Evolutionary conservation across 2,329 filamentous ascomycete species (phyloP).

Genomic region (Colletotrichum sp.): DNA sequence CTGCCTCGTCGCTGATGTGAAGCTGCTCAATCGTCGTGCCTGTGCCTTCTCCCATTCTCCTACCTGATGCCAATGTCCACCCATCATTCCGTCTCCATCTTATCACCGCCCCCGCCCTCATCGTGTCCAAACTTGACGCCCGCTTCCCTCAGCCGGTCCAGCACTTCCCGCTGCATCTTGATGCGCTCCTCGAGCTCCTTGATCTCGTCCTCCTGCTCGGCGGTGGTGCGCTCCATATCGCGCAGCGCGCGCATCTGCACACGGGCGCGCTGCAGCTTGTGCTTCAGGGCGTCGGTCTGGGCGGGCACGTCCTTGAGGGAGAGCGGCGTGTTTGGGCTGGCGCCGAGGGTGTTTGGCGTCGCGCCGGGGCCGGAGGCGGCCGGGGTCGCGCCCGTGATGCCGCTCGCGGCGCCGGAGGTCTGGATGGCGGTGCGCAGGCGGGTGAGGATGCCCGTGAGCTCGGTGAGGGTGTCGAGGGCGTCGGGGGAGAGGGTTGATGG

Average conservation of each 20-base stretch:
- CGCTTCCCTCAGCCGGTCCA: slow-evolving; percentile 59
- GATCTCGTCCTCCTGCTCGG: slow-evolving; percentile 77
- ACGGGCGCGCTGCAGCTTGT: slow-evolving; percentile 82
- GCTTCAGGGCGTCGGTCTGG: slow-evolving; percentile 79
- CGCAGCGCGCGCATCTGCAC: slow-evolving; percentile 68
- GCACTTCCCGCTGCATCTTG: slow-evolving; percentile 62
- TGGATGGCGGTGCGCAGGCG: slow-evolving; percentile 66
- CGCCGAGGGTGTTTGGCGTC: slow-evolving; percentile 33
- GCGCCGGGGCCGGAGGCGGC: slow-evolving; percentile 30
- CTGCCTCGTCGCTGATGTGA: background rate
- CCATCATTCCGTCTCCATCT: slow-evolving; percentile 42
- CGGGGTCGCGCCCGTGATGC: slow-evolving; percentile 43
- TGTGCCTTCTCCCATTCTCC: background rate
- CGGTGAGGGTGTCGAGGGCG: slow-evolving; percentile 83
- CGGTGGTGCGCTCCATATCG: slow-evolving; percentile 70
- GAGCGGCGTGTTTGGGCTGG: slow-evolving; percentile 37
- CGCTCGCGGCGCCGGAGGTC: slow-evolving; percentile 39
- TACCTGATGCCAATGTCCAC: background rate
- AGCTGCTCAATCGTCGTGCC: background rate
- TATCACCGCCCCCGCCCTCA: slow-evolving; percentile 39
- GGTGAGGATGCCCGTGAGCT: slow-evolving; percentile 78
- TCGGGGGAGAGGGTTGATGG: slow-evolving; percentile 77
- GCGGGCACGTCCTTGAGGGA: slow-evolving; percentile 77
- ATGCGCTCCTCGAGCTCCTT: slow-evolving; percentile 68
- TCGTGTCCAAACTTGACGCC: slow-evolving; percentile 44